These are phyloP conservation scores for Microcera coccophila DNA, from an alignment of 2,329 filamentous ascomycete genomes.

Conservation along the genomic window DNA sequence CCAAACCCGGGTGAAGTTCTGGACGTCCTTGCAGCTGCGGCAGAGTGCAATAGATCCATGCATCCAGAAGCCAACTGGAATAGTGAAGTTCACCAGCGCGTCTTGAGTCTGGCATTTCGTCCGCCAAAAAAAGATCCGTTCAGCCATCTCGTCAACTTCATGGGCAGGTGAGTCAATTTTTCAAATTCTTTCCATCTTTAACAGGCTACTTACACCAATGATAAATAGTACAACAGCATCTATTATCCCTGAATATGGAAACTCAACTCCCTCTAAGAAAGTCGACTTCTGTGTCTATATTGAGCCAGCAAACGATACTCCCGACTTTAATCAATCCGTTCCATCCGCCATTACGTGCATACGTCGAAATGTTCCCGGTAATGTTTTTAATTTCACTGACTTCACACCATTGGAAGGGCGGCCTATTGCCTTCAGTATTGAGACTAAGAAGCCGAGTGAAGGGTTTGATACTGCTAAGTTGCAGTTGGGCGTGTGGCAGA, in stretches of 20 bases:
- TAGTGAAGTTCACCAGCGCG: conserved; percentile 6
- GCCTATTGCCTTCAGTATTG: conserved; percentile 5
- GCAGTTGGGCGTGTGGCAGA: conserved; percentile 6
- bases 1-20: conserved; percentile 5
- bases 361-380: not conserved
- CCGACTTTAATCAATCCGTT: no score
- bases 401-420: conserved; percentile 2
- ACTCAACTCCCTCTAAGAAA: conserved; percentile 1
- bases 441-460: conserved; percentile 7
- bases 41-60: conserved; percentile 5
- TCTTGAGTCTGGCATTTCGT: conserved; percentile 10
- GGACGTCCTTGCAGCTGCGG: conserved; percentile 2
- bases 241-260: conserved; percentile 1
- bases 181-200: not conserved
- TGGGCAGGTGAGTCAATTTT: conserved; percentile 4
- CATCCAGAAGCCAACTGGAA: conserved; percentile 11
- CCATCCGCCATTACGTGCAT: not conserved
- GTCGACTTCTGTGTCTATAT: conserved; percentile 10
- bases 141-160: conserved; percentile 11
- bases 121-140: not conserved
- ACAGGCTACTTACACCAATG: not conserved
- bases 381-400: conserved; percentile 3
- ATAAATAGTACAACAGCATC: not conserved
- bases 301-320: conserved; percentile 2
- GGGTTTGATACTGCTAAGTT: conserved; percentile 5